Evolutionary conservation across 1,139 yeast species (phyloP).

Genomic region (Waltiozyma sp.): DNA sequence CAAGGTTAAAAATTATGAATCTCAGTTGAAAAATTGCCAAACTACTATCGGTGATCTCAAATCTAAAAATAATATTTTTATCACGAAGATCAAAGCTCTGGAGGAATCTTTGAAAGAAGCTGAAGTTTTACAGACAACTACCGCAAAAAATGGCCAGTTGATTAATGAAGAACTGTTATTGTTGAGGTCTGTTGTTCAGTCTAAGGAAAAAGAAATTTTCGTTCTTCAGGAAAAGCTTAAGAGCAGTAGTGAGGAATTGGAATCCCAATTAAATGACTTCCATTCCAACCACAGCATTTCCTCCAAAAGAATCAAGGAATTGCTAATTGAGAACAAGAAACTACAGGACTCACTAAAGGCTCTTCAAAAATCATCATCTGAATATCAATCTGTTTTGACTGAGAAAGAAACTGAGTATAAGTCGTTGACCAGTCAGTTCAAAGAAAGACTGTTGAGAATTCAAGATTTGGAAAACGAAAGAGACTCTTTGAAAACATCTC

Average conservation of each 20-base stretch:
- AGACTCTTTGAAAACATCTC: slow-evolving; percentile 15
- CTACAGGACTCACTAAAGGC: slow-evolving; percentile 28
- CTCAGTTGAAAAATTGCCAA: slow-evolving; percentile 15
- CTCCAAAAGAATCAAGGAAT: slow-evolving; percentile 30
- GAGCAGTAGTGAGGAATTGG: slow-evolving; percentile 26
- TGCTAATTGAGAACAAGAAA: slow-evolving; percentile 38
- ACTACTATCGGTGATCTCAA: slow-evolving; percentile 14
- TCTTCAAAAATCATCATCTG: slow-evolving; percentile 26
- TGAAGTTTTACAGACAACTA: slow-evolving; percentile 12
- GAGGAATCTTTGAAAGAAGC: slow-evolving; percentile 10
- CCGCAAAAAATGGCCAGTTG: slow-evolving; percentile 8
- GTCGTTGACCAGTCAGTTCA: slow-evolving; percentile 19
- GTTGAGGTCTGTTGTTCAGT: slow-evolving; percentile 21
- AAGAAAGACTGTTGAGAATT: slow-evolving; percentile 18
- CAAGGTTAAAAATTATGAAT: slow-evolving; percentile 14
- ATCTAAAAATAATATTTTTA: slow-evolving; percentile 14
- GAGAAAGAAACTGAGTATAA: slow-evolving; percentile 28
- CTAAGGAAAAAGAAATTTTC: slow-evolving; percentile 26
- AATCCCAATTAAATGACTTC: slow-evolving; percentile 24
- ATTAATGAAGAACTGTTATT: slow-evolving; percentile 20
- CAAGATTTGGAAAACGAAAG: slow-evolving; percentile 19
- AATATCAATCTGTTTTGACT: slow-evolving; percentile 25
- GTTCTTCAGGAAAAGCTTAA: slow-evolving; percentile 24
- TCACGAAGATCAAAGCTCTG: slow-evolving; percentile 7
- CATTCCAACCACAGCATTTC: slow-evolving; percentile 26